Percentiles rank a stretch among this genome's conserved stretches.
Evolutionary conservation across 164 flowering plant genomes (phyloP).

Genomic region (Sextonia rubra): DNA sequence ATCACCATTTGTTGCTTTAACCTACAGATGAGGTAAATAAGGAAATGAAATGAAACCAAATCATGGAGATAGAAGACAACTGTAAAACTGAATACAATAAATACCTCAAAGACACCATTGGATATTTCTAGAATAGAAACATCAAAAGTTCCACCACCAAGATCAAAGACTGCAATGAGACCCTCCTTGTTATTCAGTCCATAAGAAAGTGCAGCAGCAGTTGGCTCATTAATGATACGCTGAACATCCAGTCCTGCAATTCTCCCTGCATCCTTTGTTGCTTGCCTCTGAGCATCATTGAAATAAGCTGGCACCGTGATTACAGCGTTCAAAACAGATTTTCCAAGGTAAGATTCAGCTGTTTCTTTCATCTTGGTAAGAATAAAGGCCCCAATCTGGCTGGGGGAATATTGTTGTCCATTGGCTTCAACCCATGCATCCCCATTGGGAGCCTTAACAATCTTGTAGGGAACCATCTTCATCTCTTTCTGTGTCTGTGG

Average conservation of each 20-base stretch:
- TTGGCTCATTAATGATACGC: constrained; percentile 72
- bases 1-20: constrained; percentile 82
- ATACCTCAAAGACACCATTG: constrained; percentile 70
- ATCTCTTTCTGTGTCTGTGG: constrained; percentile 67
- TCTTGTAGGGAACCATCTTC: constrained; percentile 74
- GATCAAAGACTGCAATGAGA: constrained; percentile 64
- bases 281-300: constrained; percentile 74
- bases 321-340: constrained; percentile 53
- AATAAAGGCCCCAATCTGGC: constrained; percentile 70
- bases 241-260: constrained; percentile 67
- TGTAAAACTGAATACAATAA: not conserved
- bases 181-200: constrained; percentile 69
- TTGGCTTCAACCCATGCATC: constrained; percentile 78
- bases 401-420: constrained; percentile 61
- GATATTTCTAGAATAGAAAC: constrained; percentile 65
- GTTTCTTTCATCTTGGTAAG: constrained; percentile 75
- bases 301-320: constrained; percentile 72
- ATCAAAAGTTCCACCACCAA: constrained; percentile 82
- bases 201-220: constrained; percentile 75
- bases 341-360: constrained; percentile 62
- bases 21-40: constrained; percentile 6
- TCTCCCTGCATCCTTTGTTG: constrained; percentile 74
- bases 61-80: not conserved
- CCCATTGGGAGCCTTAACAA: constrained; percentile 63
- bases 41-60: not conserved